Evolutionary conservation across 148 eudicot genomes (phyloP).

Genomic region (Rhododendron henanense): DNA sequence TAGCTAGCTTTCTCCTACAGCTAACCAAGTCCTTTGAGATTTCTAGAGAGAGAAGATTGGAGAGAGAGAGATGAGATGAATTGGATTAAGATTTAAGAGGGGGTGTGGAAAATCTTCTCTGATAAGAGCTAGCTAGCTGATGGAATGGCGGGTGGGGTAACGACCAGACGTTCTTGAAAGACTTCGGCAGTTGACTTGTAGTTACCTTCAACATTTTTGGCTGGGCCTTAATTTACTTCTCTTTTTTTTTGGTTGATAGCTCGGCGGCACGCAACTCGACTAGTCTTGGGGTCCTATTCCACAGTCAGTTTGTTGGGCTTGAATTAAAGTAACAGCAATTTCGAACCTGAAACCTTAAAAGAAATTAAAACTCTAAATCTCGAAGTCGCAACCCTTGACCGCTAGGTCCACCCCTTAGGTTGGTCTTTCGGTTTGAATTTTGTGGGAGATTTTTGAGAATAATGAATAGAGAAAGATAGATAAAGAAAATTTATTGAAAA

Average conservation of each 20-base stretch:
- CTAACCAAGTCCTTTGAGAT: not conserved
- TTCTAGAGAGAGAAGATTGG: constrained; percentile 3
- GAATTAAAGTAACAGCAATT: too few species aligned
- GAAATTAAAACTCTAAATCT: too few species aligned
- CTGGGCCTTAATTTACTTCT: not conserved
- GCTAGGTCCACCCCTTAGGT: too few species aligned
- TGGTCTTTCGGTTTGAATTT: too few species aligned
- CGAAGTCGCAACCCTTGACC: too few species aligned
- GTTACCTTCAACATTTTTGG: not conserved
- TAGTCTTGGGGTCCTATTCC: too few species aligned
- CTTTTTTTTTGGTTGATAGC: not conserved
- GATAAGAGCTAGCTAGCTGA: not conserved
- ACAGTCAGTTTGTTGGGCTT: too few species aligned
- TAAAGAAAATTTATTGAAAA: too few species aligned
- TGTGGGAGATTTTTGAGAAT: too few species aligned
- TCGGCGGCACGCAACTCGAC: too few species aligned
- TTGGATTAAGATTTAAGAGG: not conserved
- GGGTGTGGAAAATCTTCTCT: not conserved
- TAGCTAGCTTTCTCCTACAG: not conserved
- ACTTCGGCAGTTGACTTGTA: not conserved
- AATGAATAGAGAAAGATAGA: too few species aligned
- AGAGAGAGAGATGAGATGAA: not conserved
- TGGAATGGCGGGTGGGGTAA: constrained; percentile 4
- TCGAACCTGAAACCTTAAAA: too few species aligned
- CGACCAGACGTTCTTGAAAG: not conserved